Conservation (phyloP, 345 rosid species). For the Euphorbia lathyris region DNA sequence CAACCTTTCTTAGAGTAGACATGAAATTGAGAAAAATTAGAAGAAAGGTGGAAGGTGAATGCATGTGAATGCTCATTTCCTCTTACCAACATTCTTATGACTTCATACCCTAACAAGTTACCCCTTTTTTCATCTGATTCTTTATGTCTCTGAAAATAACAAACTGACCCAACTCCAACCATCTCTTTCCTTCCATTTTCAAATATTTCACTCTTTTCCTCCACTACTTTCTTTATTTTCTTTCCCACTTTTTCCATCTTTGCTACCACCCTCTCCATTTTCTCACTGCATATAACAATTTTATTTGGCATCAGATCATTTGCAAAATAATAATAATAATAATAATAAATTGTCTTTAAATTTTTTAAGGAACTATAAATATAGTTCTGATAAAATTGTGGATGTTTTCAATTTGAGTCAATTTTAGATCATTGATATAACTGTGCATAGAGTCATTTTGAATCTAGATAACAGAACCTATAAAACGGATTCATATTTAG, state of each 20-base stretch:
- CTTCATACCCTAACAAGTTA: constrained; percentile 49
- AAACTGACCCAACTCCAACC: constrained; percentile 39
- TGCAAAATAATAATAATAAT: no score
- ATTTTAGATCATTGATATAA: no score
- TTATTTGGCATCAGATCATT: no score
- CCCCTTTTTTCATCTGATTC: no score
- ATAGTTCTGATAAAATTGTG: no score
- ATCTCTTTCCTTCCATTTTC: constrained; percentile 21
- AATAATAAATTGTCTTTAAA: no score
- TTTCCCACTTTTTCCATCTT: constrained; percentile 54
- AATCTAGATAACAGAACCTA: no score
- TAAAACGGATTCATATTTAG: no score
- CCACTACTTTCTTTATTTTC: constrained; percentile 28
- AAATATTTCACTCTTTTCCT: constrained; percentile 16
- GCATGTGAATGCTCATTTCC: constrained; percentile 77
- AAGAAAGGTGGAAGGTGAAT: constrained; percentile 51
- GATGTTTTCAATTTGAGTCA: no score
- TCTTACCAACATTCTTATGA: constrained; percentile 67
- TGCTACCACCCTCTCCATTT: constrained; percentile 46
- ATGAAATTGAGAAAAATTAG: constrained; percentile 60
- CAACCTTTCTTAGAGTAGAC: constrained; percentile 91
- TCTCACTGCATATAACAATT: constrained; percentile 41
- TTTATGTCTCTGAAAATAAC: constrained; percentile 49
- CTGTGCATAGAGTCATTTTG: no score
- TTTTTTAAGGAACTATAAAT: no score